Evolutionary conservation across 1,139 yeast species (phyloP).

Genomic region (Yamadazyma dendronema): DNA sequence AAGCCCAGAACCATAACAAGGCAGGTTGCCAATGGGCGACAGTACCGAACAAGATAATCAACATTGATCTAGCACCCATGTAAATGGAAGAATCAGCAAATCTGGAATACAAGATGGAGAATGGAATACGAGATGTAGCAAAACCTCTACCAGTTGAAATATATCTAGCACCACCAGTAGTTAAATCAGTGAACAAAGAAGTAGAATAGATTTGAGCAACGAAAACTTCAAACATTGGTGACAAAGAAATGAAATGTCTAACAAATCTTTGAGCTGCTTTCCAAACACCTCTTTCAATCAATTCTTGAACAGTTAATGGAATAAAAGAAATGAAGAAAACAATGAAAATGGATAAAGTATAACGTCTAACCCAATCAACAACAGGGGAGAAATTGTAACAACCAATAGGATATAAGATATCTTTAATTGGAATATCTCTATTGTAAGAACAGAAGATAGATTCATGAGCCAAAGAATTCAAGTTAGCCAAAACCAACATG

Average conservation of each 20-base stretch:
- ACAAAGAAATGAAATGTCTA: slow-evolving; percentile 84
- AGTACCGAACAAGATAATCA: slow-evolving; percentile 89
- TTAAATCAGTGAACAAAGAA: slow-evolving; percentile 84
- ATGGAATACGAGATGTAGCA: slow-evolving; percentile 98
- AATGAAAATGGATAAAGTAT: slow-evolving; percentile 94
- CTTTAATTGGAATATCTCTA: slow-evolving; percentile 82
- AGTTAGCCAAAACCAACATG: slow-evolving; percentile 86
- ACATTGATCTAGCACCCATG: slow-evolving; percentile 89
- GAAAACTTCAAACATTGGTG: slow-evolving; percentile 97
- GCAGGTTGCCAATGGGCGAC: slow-evolving; percentile 97
- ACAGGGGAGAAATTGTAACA: slow-evolving; percentile 92
- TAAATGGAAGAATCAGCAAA: slow-evolving; percentile 97
- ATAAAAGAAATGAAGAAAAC: slow-evolving; percentile 97
- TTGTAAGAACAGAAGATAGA: slow-evolving; percentile 82
- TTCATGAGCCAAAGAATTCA: slow-evolving; percentile 90
- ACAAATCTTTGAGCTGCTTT: slow-evolving; percentile 87
- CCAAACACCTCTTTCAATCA: slow-evolving; percentile 98
- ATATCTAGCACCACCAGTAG: slow-evolving; percentile 99
- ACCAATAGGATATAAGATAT: slow-evolving; percentile 81
- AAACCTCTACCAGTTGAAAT: slow-evolving; percentile 99
- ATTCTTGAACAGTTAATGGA: slow-evolving; percentile 94
- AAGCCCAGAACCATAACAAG: slow-evolving; percentile 97
- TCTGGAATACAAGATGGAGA: slow-evolving; percentile 91
- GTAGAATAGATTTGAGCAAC: slow-evolving; percentile 97
- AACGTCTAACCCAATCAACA: slow-evolving; percentile 96